Conservation (phyloP, 176 grass and related monocot genomes). For the Aegilops sharonensis region DNA sequence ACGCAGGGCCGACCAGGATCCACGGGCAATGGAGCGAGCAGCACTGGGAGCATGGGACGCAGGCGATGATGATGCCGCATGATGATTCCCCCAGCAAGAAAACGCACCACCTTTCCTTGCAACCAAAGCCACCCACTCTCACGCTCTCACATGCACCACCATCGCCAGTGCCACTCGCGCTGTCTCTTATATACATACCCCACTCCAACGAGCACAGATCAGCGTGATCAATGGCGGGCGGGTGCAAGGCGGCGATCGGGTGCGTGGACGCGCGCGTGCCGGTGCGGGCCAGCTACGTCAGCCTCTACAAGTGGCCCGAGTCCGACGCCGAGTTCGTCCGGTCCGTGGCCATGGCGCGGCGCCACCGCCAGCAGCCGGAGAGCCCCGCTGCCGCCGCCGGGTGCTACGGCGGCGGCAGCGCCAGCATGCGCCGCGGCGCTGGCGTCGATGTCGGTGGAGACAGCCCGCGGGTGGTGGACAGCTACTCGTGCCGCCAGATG, state of each 20-base stretch:
- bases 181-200: constrained; percentile 56
- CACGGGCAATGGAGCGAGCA: neutral
- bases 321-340: constrained; percentile 94
- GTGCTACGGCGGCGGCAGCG: constrained; percentile 1
- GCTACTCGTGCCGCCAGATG: constrained; percentile 94
- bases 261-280: constrained; percentile 68
- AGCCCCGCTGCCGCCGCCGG: neutral
- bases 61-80: constrained; percentile 48
- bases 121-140: constrained; percentile 52
- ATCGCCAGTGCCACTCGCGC: neutral
- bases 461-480: constrained; percentile 73
- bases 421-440: constrained; percentile 22
- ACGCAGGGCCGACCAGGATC: neutral
- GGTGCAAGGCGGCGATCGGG: constrained; percentile 55
- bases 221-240: constrained; percentile 48
- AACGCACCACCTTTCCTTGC: constrained; percentile 72
- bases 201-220: neutral
- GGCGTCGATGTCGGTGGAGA: neutral
- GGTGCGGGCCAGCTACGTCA: constrained; percentile 74
- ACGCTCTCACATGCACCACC: constrained; percentile 36
- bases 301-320: constrained; percentile 96
- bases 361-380: constrained; percentile 21
- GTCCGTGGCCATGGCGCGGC: constrained; percentile 58
- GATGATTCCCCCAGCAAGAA: constrained; percentile 46
- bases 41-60: constrained; percentile 18